Percentiles rank a stretch among this genome's conserved stretches.
These are phyloP conservation scores for Tylopilus cervinicoccineus DNA, from an alignment of 768 basidiomycete species.

Conservation along the genomic window DNA sequence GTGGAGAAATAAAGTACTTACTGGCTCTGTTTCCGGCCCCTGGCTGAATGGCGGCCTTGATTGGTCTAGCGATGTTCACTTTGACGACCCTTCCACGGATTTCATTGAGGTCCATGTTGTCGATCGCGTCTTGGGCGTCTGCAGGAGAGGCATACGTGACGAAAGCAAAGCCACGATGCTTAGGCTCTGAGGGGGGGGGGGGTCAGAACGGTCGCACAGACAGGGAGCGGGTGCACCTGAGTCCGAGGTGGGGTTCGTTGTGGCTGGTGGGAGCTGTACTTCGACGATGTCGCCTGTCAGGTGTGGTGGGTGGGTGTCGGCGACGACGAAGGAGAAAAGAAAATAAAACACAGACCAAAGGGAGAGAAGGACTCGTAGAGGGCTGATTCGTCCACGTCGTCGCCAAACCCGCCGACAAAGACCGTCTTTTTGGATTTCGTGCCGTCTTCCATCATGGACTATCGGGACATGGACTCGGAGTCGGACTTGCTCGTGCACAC, in stretches of 20 bases:
- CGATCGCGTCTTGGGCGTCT: slow-evolving; percentile 94
- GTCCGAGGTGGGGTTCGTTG: slow-evolving; percentile 62
- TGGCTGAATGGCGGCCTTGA: slow-evolving; percentile 62
- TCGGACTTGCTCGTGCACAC: too few species aligned
- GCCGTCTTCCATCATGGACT: slow-evolving; percentile 66
- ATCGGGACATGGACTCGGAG: not conserved
- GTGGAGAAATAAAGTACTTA: slow-evolving; percentile 34
- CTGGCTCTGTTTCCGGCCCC: slow-evolving; percentile 73
- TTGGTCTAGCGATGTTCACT: slow-evolving; percentile 82
- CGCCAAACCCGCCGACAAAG: slow-evolving; percentile 78
- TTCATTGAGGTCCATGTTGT: slow-evolving; percentile 98
- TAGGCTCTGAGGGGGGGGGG: slow-evolving; percentile 45
- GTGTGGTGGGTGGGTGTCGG: not conserved
- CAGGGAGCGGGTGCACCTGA: slow-evolving; percentile 37
- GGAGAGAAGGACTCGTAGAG: slow-evolving; percentile 80
- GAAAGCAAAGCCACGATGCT: slow-evolving; percentile 93
- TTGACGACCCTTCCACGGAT: slow-evolving; percentile 70
- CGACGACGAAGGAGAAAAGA: not conserved
- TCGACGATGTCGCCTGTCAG: slow-evolving; percentile 85
- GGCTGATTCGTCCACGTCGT: slow-evolving; percentile 75
- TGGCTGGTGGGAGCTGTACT: slow-evolving; percentile 80
- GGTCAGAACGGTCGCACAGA: slow-evolving; percentile 7
- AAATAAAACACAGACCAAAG: slow-evolving; percentile 59
- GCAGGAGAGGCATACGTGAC: slow-evolving; percentile 76
- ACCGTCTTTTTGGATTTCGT: slow-evolving; percentile 82